Evolutionary conservation across 768 basidiomycete genomes (phyloP).

Genomic region (Suillus discolor): DNA sequence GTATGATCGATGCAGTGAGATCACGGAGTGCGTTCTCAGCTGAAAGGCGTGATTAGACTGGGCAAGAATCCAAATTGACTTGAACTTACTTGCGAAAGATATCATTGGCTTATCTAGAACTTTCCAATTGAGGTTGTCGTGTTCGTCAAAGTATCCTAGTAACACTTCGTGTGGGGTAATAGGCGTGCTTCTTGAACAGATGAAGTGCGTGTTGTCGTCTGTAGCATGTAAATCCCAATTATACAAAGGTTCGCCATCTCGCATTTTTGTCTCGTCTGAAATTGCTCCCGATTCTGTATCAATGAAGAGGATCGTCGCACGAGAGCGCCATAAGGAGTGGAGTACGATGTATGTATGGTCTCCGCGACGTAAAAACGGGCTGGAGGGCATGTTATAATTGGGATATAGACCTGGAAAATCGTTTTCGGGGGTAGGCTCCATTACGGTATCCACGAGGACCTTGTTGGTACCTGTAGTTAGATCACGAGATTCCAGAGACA

Average conservation of each 20-base stretch:
- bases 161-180: conserved; percentile 50
- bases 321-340: conserved; percentile 58
- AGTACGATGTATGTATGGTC: conserved; percentile 38
- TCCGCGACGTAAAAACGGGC: conserved; percentile 39
- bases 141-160: conserved; percentile 41
- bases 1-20: conserved; percentile 46
- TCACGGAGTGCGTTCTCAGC: conserved; percentile 44
- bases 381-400: conserved; percentile 45
- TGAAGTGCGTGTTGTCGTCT: conserved; percentile 42
- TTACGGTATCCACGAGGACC: conserved; percentile 45
- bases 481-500: conserved; percentile 48
- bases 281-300: conserved; percentile 43
- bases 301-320: conserved; percentile 51
- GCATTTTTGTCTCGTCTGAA: conserved; percentile 29
- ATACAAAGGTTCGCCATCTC: conserved; percentile 27
- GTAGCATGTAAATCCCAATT: conserved; percentile 59
- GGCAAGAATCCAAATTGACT: background rate
- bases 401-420: conserved; percentile 69
- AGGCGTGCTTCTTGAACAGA: conserved; percentile 55
- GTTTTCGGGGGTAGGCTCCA: conserved; percentile 35
- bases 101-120: conserved; percentile 48
- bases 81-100: conserved; percentile 42
- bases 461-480: conserved; percentile 24
- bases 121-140: conserved; percentile 33
- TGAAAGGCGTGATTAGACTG: conserved; percentile 20